phyloP scores from a whole-genome alignment of 257 asterid species.

The Ilex aquifolium region DNA sequence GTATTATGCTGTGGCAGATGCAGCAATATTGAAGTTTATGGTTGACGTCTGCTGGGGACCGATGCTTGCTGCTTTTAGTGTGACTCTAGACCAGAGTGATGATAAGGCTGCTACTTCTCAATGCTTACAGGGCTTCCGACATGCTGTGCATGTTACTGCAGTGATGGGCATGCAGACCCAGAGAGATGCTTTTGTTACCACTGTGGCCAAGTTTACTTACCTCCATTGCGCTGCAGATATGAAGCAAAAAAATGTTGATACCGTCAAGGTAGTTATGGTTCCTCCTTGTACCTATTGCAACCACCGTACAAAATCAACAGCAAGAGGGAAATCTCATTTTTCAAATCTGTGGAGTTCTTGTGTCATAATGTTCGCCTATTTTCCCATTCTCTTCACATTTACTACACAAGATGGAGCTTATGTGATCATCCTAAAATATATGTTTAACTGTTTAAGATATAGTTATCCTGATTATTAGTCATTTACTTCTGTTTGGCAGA shows the following conservation, averaged over 20 bases:
- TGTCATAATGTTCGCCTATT: too few relatives aligned
- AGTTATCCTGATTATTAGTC: too few relatives aligned
- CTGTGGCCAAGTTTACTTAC: conserved; percentile 94
- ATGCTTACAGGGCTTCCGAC: conserved; percentile 88
- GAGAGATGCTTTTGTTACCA: conserved; percentile 96
- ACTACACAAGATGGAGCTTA: too few relatives aligned
- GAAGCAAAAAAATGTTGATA: conserved; percentile 97
- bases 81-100: conserved; percentile 96
- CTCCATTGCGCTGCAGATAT: conserved; percentile 99
- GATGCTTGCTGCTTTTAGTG: conserved; percentile 98
- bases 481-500: too few relatives aligned
- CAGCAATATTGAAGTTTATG: conserved; percentile 91
- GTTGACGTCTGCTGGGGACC: conserved; percentile 99
- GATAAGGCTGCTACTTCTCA: conserved; percentile 85
- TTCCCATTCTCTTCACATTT: too few relatives aligned
- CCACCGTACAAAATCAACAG: not conserved
- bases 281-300: not conserved
- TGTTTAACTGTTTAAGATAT: too few relatives aligned
- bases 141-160: conserved; percentile 94
- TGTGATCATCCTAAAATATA: too few relatives aligned
- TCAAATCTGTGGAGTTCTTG: too few relatives aligned
- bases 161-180: conserved; percentile 97
- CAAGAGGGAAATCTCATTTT: too few relatives aligned
- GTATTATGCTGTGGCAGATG: conserved; percentile 79
- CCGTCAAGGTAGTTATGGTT: conserved; percentile 69